phyloP scores from a whole-genome alignment of 495 filamentous ascomycete species.

The Talaromyces wortmannii region DNA sequence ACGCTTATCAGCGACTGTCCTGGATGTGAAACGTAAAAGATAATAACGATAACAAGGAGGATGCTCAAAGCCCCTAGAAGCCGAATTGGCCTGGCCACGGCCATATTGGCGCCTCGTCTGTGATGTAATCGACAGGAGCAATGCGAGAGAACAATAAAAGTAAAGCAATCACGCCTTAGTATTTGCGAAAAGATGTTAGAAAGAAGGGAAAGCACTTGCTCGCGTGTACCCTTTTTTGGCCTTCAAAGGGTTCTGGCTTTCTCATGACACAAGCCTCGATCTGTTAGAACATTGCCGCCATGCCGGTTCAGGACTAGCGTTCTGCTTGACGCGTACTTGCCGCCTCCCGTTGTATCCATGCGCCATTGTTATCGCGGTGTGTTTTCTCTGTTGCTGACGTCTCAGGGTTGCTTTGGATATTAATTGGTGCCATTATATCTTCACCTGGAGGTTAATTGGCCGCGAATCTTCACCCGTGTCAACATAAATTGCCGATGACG shows the following conservation, averaged over 20 bases:
- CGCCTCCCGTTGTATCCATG: not conserved
- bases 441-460: no score
- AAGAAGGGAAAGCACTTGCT: not conserved
- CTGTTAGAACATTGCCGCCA: not conserved
- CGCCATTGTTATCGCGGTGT: not conserved
- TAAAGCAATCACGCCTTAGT: not conserved
- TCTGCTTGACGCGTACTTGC: not conserved
- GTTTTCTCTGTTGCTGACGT: not conserved
- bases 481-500: not conserved
- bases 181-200: not conserved
- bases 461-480: no score
- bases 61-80: constrained; percentile 65
- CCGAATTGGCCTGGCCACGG: constrained; percentile 74
- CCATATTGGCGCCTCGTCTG: constrained; percentile 48
- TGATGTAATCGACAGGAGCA: not conserved
- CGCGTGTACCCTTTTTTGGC: no score
- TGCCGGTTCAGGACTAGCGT: not conserved
- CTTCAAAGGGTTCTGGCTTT: no score
- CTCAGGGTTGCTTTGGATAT: no score
- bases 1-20: constrained; percentile 22
- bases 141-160: not conserved
- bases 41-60: constrained; percentile 63
- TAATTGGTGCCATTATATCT: no score
- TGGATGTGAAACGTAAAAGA: constrained; percentile 59
- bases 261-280: not conserved